Conservation (phyloP, 495 filamentous ascomycete genomes). For the Hyaloscypha variabilis region DNA sequence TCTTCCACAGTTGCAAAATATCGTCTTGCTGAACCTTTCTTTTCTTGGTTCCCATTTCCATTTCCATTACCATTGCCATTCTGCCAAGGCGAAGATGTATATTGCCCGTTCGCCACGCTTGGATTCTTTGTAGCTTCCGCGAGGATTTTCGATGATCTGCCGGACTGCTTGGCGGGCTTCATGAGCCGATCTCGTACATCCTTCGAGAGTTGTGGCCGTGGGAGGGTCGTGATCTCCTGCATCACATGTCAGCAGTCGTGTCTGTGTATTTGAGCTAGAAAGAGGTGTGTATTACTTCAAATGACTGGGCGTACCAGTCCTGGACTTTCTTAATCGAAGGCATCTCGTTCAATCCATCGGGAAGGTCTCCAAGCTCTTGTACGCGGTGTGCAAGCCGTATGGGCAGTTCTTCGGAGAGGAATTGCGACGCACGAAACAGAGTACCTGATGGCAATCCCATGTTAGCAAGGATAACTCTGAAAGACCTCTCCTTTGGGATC, state of each 20-base stretch:
- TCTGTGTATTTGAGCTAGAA: neutral
- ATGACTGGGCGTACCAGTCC: constrained; percentile 99
- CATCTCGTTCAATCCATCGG: constrained; percentile 99
- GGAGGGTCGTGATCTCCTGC: constrained; percentile 87
- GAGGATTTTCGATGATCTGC: constrained; percentile 64
- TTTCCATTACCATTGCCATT: constrained; percentile 47
- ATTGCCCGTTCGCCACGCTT: constrained; percentile 84
- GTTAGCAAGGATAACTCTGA: neutral
- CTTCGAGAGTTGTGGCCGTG: constrained; percentile 71
- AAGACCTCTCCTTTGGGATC: constrained; percentile 2
- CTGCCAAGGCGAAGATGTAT: constrained; percentile 68
- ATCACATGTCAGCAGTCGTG: constrained; percentile 38
- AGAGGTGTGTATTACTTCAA: constrained; percentile 69
- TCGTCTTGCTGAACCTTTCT: constrained; percentile 59
- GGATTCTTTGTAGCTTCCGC: constrained; percentile 87
- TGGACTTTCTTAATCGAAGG: constrained; percentile 92
- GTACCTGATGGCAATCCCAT: constrained; percentile 61
- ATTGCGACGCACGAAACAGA: constrained; percentile 95
- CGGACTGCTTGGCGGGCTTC: constrained; percentile 66
- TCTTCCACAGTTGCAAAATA: constrained; percentile 95
- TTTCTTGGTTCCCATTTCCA: constrained; percentile 55
- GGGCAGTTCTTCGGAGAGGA: constrained; percentile 96
- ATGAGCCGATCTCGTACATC: constrained; percentile 81
- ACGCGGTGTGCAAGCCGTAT: constrained; percentile 96
- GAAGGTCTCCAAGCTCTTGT: constrained; percentile 85